Evolutionary conservation across 108 stramenopile genomes (phyloP), one percentile per base, ranked within the genome.

Genomic region (Hondaea fermentalgiana): DNA sequence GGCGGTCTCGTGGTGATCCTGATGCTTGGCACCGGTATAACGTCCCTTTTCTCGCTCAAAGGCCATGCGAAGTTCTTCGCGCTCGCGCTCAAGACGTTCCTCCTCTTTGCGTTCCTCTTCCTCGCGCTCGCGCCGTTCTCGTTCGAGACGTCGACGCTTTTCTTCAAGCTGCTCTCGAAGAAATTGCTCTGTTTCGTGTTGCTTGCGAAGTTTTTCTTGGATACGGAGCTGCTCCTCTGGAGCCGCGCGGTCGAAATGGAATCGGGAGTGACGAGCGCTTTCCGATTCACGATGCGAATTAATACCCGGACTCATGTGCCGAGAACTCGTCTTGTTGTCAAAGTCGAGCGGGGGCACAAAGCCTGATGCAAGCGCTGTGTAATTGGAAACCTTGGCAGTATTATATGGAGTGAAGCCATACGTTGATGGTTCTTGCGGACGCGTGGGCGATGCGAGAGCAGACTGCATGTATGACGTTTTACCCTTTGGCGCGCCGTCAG

Each of bases 41-140:
- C 76, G 6, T 12, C 76, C 76, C 51, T 83, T 83, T 53, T 83
- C 76, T 17, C 76, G 76, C n/a, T 83, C 76, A 35, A 83, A 83
- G 17, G 76, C 76, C 76, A 83, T 83, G 45, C 51, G 76, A 12
- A 83, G 51, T 23, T 83, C 76, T 23, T 83, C 76, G 19, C 76
- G 76, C 51, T 83, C 76, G 19, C 76, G 76, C 28, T 83, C 23
- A 6, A 83, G 28, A 25, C 76, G 76, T 28, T 8, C 76, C 12
- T 83, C 76, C 76, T 83, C 76, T 3, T 2, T 83, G 45, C 76
- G 45, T 53, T 83, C 76, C 51, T 83, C 76, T 23, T 53, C 45
- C 23, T 53, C 51, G 19, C 28, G 45, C 51, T 83, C 49, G 49
- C 6, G 49, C 6, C 76, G 76, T 23, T 83, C 76, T 0, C 51